Conservation (phyloP, 495 filamentous ascomycete species). For the Penicillium verhagenii region DNA sequence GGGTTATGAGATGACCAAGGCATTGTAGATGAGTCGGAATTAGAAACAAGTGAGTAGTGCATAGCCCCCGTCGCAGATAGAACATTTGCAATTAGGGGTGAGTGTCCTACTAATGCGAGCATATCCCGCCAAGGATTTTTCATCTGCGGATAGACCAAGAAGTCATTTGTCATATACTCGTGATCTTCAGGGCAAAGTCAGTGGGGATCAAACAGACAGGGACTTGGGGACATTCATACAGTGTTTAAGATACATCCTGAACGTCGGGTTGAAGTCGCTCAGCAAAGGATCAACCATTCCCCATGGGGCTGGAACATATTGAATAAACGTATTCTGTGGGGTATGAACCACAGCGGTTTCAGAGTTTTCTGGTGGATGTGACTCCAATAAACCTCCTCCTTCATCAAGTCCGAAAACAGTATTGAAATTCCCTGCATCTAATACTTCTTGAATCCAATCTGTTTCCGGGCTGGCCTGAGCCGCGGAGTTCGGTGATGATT, state of each 20-base stretch:
- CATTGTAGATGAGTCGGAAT: slow-evolving; percentile 34
- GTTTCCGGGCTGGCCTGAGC: slow-evolving; percentile 19
- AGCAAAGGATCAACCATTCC: slow-evolving; percentile 44
- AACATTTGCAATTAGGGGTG: slow-evolving; percentile 38
- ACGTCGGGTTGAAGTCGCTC: slow-evolving; percentile 35
- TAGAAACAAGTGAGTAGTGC: slow-evolving; percentile 39
- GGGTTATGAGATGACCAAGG: slow-evolving; percentile 37
- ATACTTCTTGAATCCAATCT: slow-evolving; percentile 14
- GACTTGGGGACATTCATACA: slow-evolving; percentile 26
- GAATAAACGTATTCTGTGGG: slow-evolving; percentile 1
- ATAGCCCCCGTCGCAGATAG: slow-evolving; percentile 44
- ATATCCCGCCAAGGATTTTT: slow-evolving; percentile 45
- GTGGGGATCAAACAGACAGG: neutral
- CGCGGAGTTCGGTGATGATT: slow-evolving; percentile 18
- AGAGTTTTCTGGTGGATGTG: slow-evolving; percentile 1
- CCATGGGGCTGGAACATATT: slow-evolving; percentile 30
- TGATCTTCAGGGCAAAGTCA: slow-evolving; percentile 31
- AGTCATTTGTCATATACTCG: slow-evolving; percentile 33
- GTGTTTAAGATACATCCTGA: slow-evolving; percentile 42
- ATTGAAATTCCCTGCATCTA: neutral
- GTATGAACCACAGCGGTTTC: slow-evolving; percentile 15
- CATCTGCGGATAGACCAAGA: slow-evolving; percentile 40
- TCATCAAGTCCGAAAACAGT: neutral
- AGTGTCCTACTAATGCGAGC: slow-evolving; percentile 36
- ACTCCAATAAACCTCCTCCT: neutral